These are phyloP conservation scores for Tolypocladium ophioglossoides DNA, from an alignment of 2,329 filamentous ascomycete genomes.

Conservation along the genomic window DNA sequence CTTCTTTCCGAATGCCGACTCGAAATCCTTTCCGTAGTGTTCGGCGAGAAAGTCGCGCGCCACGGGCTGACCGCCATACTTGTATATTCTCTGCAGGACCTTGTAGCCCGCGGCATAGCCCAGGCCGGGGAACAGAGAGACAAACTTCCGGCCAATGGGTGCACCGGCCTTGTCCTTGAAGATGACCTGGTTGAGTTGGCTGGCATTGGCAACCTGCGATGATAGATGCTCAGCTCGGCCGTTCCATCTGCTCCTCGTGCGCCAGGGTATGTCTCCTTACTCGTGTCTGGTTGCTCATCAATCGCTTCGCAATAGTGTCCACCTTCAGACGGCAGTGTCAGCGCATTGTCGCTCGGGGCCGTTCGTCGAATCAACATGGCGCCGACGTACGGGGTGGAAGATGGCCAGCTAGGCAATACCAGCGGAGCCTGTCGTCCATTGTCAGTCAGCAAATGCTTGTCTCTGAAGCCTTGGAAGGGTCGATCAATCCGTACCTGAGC, in stretches of 20 bases:
- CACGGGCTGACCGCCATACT: slow-evolving; percentile 95
- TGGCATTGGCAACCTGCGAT: slow-evolving; percentile 20
- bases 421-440: slow-evolving; percentile 56
- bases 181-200: slow-evolving; percentile 78
- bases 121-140: slow-evolving; percentile 92
- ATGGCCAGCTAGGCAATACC: slow-evolving; percentile 88
- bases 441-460: slow-evolving; percentile 14
- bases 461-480: not conserved
- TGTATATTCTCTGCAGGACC: slow-evolving; percentile 93
- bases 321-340: slow-evolving; percentile 45
- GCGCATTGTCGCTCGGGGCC: not conserved
- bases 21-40: slow-evolving; percentile 76
- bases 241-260: slow-evolving; percentile 1
- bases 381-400: slow-evolving; percentile 68
- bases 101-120: slow-evolving; percentile 98
- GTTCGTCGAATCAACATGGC: slow-evolving; percentile 2
- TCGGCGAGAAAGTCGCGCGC: slow-evolving; percentile 77
- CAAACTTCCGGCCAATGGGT: slow-evolving; percentile 64
- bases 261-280: slow-evolving; percentile 29
- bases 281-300: slow-evolving; percentile 90
- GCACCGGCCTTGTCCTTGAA: slow-evolving; percentile 83
- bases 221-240: slow-evolving; percentile 7
- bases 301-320: slow-evolving; percentile 94
- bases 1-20: slow-evolving; percentile 85
- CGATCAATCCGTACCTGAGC: slow-evolving; percentile 56